phyloP scores from a whole-genome alignment of 495 filamentous ascomycete genomes.

The Chaetomium fimeti region DNA sequence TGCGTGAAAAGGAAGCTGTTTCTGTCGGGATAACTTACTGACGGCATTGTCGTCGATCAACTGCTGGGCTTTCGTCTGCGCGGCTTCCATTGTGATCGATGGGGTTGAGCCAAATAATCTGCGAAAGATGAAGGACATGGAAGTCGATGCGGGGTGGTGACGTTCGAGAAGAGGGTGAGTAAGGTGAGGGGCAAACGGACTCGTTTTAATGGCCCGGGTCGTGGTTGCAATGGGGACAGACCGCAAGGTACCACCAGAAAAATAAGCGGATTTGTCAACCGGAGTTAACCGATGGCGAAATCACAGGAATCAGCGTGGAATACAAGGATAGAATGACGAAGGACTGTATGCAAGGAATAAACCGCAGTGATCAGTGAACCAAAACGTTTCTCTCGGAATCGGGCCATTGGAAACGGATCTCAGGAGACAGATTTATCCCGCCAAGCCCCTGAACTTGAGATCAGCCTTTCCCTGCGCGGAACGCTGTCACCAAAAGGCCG shows the following conservation, averaged over 20 bases:
- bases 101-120: constrained; percentile 66
- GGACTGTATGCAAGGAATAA: neutral
- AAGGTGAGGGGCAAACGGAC: constrained; percentile 17
- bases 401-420: neutral
- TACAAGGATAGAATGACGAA: neutral
- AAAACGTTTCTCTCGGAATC: neutral
- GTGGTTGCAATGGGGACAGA: neutral
- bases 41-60: constrained; percentile 93
- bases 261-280: constrained; percentile 16
- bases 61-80: constrained; percentile 77
- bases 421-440: neutral
- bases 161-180: constrained; percentile 18
- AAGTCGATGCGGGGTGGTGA: constrained; percentile 19
- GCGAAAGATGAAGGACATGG: constrained; percentile 76
- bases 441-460: constrained; percentile 19
- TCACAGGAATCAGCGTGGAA: neutral
- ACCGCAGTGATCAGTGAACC: neutral
- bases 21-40: constrained; percentile 52
- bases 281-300: neutral
- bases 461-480: constrained; percentile 20
- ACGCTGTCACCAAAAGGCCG: neutral
- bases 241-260: neutral
- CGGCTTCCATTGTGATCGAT: constrained; percentile 73
- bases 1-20: neutral
- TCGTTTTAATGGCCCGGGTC: constrained; percentile 18